Conservation (phyloP, 495 filamentous ascomycete genomes). For the Haplographium delicatum region DNA sequence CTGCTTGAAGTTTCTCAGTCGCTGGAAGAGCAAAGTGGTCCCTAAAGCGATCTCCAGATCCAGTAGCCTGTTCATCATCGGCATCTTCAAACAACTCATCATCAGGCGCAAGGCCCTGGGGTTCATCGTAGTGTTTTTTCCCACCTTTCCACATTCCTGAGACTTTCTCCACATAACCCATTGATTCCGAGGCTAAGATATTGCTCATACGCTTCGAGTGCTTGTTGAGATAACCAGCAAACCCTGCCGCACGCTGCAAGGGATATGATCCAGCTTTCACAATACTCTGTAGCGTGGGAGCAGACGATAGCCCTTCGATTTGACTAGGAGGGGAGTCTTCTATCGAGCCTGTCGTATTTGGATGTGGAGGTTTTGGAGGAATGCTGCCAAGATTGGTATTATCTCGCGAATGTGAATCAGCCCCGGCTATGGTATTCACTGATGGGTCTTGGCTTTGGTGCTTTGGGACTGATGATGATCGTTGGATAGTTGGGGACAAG, state of each 20-base stretch:
- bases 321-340: constrained; percentile 29
- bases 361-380: constrained; percentile 15
- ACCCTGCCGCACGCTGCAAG: constrained; percentile 75
- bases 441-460: constrained; percentile 6
- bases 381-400: neutral
- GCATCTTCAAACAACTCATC: constrained; percentile 49
- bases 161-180: constrained; percentile 96
- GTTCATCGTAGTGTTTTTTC: constrained; percentile 79
- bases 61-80: constrained; percentile 56
- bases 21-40: constrained; percentile 84
- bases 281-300: constrained; percentile 63
- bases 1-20: constrained; percentile 80
- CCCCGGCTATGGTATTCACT: neutral
- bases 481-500: constrained; percentile 68
- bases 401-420: constrained; percentile 14
- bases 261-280: constrained; percentile 74
- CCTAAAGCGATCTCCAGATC: constrained; percentile 71
- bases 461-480: constrained; percentile 36
- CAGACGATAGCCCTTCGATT: constrained; percentile 30
- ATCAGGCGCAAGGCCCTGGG: constrained; percentile 60
- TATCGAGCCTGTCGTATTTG: constrained; percentile 33
- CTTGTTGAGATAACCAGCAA: constrained; percentile 77
- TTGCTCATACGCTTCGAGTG: constrained; percentile 74
- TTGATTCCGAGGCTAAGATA: constrained; percentile 84
- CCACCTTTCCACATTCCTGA: constrained; percentile 97